Evolutionary conservation across 2,329 filamentous ascomycete genomes (phyloP), one percentile per base, ranked within the genome.

Genomic region (Berkeleyomyces basicola): DNA sequence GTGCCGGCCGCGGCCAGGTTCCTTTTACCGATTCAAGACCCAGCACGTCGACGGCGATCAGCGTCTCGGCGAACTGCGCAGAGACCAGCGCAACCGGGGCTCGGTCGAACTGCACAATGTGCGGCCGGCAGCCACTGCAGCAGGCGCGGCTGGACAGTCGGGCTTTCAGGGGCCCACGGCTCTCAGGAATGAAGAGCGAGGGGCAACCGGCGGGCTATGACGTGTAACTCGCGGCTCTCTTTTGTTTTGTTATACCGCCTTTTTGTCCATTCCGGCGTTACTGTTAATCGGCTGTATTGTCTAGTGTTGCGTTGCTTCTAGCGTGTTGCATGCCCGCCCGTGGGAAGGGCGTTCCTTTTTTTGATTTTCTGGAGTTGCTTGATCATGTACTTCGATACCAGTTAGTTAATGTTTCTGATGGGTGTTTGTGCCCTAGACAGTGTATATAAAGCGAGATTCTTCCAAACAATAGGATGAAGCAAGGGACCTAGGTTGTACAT

Each of bases 11-110:
- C 82, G 91, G 23, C 85, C 90, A 23, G 91, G 92, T 6, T 92
- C 88, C 0, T 97, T 96, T 72, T 83, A 96, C 70, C 82, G 82
- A 65, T 96, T 97, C 78, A 96, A 96, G 76, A 76, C 76, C 51
- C 75, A 77, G 61, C 92, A 93, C 68, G 76, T 83, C 66, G 79
- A 85, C 66, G 93, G 93, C 5, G 93, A 97, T 72, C 88, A 95
- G 74, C 82, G 93, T 36, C 83, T 96, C 65, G 88, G 86, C 4
- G 76, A 79, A 33, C 61, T 63, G 53, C 70, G 70, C 49, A 68
- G 69, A 37, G 69, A 69, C 31, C 70, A 71, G 61, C 67, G 72
- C 7, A 69, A 69, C 71, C 79, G 71, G 76, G 82, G 71, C 33
- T 62, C 59, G 36, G 59, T 92, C 69, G 89, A 95, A 72, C 86